These are phyloP conservation scores for Trichoderma sp. DNA, from an alignment of 2,329 filamentous ascomycete genomes.

Conservation along the genomic window DNA sequence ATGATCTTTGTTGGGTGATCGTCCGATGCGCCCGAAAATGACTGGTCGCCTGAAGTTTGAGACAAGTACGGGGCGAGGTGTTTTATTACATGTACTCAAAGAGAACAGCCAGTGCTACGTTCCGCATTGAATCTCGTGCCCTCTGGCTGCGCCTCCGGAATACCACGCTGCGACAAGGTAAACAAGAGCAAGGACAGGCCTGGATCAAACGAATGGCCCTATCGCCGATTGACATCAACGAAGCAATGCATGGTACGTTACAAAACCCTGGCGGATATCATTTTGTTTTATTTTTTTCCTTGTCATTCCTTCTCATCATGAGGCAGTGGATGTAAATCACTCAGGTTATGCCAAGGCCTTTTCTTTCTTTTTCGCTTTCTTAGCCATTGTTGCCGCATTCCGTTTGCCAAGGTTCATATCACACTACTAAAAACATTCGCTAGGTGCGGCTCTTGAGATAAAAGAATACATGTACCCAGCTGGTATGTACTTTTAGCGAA, in stretches of 20 bases:
- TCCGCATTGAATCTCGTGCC: conserved; percentile 23
- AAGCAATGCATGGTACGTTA: not conserved
- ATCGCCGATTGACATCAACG: not conserved
- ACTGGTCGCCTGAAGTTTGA: conserved; percentile 29
- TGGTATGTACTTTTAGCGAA: not conserved
- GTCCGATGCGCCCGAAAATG: conserved; percentile 26
- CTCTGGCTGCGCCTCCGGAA: conserved; percentile 21
- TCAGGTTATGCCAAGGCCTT: conserved; percentile 12
- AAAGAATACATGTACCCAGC: not conserved
- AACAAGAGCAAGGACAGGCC: not conserved
- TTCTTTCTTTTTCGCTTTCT: not conserved
- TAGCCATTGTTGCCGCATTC: not conserved
- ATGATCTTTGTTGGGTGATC: conserved; percentile 27
- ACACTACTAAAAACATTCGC: not conserved
- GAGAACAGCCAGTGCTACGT: conserved; percentile 20
- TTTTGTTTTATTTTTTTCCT: not conserved
- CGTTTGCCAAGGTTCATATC: not conserved
- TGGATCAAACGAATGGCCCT: not conserved
- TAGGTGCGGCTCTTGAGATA: not conserved
- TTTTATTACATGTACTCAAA: conserved; percentile 19
- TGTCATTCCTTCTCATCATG: not conserved
- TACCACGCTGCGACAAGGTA: not conserved
- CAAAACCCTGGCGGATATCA: not conserved
- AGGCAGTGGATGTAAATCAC: not conserved
- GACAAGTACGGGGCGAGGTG: conserved; percentile 23